These are phyloP conservation scores for Nigrospora osmanthi DNA, from an alignment of 2,329 filamentous ascomycete species.

Conservation along the genomic window DNA sequence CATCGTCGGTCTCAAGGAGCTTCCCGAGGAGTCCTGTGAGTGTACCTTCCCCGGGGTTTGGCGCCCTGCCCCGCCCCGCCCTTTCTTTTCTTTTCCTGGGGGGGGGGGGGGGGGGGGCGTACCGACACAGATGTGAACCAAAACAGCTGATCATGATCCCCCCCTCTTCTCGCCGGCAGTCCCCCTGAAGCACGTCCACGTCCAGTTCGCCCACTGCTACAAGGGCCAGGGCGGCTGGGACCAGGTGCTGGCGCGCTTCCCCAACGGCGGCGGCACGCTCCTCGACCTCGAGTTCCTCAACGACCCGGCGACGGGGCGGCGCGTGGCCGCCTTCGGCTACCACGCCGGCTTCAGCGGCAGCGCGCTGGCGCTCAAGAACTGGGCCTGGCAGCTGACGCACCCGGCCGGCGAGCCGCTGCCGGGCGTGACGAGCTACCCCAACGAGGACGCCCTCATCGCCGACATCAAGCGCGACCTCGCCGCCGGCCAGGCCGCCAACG, in stretches of 20 bases:
- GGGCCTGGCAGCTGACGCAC: slow-evolving; percentile 75
- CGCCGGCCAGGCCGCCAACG: slow-evolving; percentile 54
- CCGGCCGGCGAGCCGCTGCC: slow-evolving; percentile 59
- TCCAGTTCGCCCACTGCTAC: slow-evolving; percentile 68
- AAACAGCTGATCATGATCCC: not conserved
- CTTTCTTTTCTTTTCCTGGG: too few relatives aligned
- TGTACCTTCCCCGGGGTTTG: slow-evolving; percentile 4
- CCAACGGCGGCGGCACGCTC: slow-evolving; percentile 66
- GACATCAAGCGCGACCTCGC: slow-evolving; percentile 68
- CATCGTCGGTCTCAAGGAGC: slow-evolving; percentile 71
- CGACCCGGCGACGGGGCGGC: slow-evolving; percentile 56
- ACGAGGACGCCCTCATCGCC: slow-evolving; percentile 64
- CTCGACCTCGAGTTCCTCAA: slow-evolving; percentile 83
- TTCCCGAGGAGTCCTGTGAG: slow-evolving; percentile 60
- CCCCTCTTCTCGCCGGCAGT: slow-evolving; percentile 19
- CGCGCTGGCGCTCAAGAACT: slow-evolving; percentile 69
- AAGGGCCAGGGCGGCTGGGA: slow-evolving; percentile 76
- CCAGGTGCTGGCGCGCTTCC: slow-evolving; percentile 70
- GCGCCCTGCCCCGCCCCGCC: too few relatives aligned
- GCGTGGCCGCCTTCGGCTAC: slow-evolving; percentile 67
- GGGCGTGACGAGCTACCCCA: slow-evolving; percentile 60
- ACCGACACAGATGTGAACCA: not conserved
- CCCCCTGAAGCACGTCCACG: slow-evolving; percentile 64
- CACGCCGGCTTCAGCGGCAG: slow-evolving; percentile 70
- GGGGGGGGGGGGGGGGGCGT: too few relatives aligned